Evolutionary conservation across 2,329 filamentous ascomycete species (phyloP).

Genomic region (Plenodomus tracheiphilus): DNA sequence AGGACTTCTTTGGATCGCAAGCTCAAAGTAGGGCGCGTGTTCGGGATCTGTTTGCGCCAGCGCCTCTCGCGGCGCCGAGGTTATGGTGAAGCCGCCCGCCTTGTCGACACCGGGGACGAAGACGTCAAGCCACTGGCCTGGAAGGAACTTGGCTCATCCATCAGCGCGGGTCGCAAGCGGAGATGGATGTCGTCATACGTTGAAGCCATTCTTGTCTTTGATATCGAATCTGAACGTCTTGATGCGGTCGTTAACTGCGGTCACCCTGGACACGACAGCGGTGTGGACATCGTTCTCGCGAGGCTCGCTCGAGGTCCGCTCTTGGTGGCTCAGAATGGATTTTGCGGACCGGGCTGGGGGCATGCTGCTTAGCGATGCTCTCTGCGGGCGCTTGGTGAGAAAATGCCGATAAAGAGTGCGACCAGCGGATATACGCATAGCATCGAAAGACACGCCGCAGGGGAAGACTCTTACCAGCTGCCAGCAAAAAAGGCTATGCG

Average conservation of each 20-base stretch:
- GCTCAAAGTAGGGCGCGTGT: constrained; percentile 64
- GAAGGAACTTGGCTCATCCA: constrained; percentile 62
- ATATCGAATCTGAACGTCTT: constrained; percentile 69
- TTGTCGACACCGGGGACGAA: constrained; percentile 69
- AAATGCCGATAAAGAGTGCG: constrained; percentile 16
- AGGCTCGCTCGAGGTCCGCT: constrained; percentile 74
- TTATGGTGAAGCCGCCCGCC: constrained; percentile 87
- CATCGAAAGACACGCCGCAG: constrained; percentile 9
- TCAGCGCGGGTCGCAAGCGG: constrained; percentile 32
- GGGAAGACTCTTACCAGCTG: constrained; percentile 8
- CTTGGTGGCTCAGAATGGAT: constrained; percentile 58
- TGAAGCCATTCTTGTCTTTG: constrained; percentile 52
- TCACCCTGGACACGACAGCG: constrained; percentile 64
- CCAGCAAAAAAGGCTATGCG: constrained; percentile 17
- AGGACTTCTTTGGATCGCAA: constrained; percentile 75
- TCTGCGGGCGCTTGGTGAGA: constrained; percentile 10
- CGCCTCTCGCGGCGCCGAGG: constrained; percentile 68
- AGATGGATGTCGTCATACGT: constrained; percentile 48
- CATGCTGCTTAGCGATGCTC: constrained; percentile 35
- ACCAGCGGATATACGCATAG: constrained; percentile 16
- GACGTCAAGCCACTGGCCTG: constrained; percentile 89
- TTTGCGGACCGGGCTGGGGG: constrained; percentile 35
- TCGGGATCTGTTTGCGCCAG: constrained; percentile 27
- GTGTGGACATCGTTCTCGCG: constrained; percentile 67
- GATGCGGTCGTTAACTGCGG: constrained; percentile 67